phyloP scores from a whole-genome alignment of 495 filamentous ascomycete genomes.

The Penicillium fimorum region DNA sequence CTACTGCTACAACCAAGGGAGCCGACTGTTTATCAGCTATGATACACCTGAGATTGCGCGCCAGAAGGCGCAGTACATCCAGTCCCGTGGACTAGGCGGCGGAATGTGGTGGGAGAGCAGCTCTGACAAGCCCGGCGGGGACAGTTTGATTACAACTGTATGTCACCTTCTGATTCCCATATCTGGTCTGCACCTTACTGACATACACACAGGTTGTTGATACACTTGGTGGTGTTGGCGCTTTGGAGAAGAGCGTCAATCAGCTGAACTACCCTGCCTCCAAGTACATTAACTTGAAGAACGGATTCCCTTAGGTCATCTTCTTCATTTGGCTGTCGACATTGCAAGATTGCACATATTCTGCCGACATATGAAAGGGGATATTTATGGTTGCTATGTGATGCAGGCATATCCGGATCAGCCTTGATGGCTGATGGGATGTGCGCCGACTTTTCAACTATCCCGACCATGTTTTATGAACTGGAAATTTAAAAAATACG shows the following conservation, averaged over 20 bases:
- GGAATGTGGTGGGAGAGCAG: constrained; percentile 91
- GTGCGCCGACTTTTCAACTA: not conserved
- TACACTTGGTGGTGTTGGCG: constrained; percentile 26
- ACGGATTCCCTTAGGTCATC: constrained; percentile 19
- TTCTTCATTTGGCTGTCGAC: not conserved
- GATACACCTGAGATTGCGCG: constrained; percentile 62
- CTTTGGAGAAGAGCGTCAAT: constrained; percentile 30
- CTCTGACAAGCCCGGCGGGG: constrained; percentile 59
- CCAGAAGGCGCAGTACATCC: constrained; percentile 66
- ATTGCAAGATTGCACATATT: not conserved
- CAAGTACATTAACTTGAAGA: constrained; percentile 33
- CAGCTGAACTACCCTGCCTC: constrained; percentile 36
- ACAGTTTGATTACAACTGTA: constrained; percentile 62
- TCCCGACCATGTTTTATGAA: not conserved
- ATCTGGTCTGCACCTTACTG: not conserved
- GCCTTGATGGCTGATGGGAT: constrained; percentile 1
- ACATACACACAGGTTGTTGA: constrained; percentile 28
- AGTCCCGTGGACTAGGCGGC: constrained; percentile 63
- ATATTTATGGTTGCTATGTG: not conserved
- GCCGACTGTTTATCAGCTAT: constrained; percentile 69
- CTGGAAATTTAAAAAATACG: not conserved
- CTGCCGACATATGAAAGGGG: not conserved
- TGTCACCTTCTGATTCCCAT: constrained; percentile 12
- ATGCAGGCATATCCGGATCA: not conserved
- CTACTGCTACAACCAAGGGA: constrained; percentile 64